These are phyloP conservation scores for Zygosaccharomyces bailii DNA, from an alignment of 805 yeast genomes.

Conservation along the genomic window DNA sequence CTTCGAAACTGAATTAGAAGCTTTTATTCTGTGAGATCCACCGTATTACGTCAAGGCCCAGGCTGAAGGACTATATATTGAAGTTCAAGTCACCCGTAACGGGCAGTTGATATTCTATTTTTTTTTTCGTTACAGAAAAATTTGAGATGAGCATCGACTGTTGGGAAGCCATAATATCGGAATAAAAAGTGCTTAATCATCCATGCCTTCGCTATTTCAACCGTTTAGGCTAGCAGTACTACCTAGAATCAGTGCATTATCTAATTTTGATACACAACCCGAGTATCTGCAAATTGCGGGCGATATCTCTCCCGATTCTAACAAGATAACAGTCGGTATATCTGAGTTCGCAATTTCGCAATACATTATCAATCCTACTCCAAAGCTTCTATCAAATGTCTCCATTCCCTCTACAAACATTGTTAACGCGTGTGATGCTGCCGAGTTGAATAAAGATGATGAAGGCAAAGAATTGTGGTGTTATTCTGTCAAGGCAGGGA, in stretches of 20 bases:
- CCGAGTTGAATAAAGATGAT: conserved; percentile 10
- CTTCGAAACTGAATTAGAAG: too few relatives aligned
- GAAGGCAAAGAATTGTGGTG: conserved; percentile 27
- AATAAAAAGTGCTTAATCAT: background rate
- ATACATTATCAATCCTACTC: conserved; percentile 37
- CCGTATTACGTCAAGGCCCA: too few relatives aligned
- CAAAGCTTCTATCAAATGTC: conserved; percentile 32
- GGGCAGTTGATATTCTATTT: background rate
- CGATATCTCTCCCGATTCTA: conserved; percentile 24
- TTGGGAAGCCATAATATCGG: background rate
- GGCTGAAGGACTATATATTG: too few relatives aligned
- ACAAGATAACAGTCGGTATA: conserved; percentile 34
- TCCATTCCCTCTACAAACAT: conserved; percentile 36
- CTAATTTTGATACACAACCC: conserved; percentile 26
- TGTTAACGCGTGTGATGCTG: conserved; percentile 34
- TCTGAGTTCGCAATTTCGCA: conserved; percentile 37
- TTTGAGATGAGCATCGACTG: conserved; percentile 17
- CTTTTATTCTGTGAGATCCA: too few relatives aligned
- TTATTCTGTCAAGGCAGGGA: conserved; percentile 25
- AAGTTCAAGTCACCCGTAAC: conserved; percentile 5
- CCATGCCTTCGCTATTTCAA: conserved; percentile 35
- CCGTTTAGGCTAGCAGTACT: conserved; percentile 35
- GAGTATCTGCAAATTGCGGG: conserved; percentile 26
- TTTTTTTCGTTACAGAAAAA: conserved; percentile 8
- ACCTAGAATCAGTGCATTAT: conserved; percentile 33